Conservation (phyloP, 108 stramenopile species). For the Stephanodiscus triporus region DNA sequence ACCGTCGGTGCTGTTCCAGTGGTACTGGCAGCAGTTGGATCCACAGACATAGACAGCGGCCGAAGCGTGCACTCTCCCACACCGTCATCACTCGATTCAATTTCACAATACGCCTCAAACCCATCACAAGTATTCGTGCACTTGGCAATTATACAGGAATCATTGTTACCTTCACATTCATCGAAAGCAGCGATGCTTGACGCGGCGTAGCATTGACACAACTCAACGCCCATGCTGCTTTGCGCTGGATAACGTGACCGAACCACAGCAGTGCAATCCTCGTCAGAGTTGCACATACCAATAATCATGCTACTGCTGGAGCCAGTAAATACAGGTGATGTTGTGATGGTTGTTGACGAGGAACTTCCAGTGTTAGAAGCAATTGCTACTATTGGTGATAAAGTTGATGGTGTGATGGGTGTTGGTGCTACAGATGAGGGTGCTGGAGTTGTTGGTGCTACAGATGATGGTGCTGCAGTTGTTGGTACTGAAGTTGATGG, state of each 20-base stretch:
- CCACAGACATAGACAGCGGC: no score
- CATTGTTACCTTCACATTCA: neutral
- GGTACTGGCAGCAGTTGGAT: neutral
- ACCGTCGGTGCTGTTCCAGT: neutral
- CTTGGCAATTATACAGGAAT: neutral
- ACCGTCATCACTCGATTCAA: neutral
- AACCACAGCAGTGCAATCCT: constrained; percentile 1
- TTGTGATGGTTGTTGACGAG: neutral
- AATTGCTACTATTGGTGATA: neutral
- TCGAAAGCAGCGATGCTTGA: neutral
- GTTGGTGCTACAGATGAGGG: neutral
- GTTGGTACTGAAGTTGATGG: neutral
- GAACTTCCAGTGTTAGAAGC: neutral
- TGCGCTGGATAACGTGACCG: neutral
- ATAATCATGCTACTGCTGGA: neutral
- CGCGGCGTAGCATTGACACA: neutral
- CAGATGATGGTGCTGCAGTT: neutral
- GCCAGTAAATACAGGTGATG: neutral
- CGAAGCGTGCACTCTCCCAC: neutral
- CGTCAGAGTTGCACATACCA: neutral
- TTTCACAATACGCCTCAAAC: neutral
- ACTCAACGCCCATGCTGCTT: neutral
- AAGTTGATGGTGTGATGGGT: neutral
- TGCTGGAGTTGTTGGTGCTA: neutral
- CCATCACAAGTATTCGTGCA: neutral